Evolutionary conservation across 306 rosid genomes (phyloP), one percentile per base, ranked within the genome.

Genomic region (Luffa acutangula): DNA sequence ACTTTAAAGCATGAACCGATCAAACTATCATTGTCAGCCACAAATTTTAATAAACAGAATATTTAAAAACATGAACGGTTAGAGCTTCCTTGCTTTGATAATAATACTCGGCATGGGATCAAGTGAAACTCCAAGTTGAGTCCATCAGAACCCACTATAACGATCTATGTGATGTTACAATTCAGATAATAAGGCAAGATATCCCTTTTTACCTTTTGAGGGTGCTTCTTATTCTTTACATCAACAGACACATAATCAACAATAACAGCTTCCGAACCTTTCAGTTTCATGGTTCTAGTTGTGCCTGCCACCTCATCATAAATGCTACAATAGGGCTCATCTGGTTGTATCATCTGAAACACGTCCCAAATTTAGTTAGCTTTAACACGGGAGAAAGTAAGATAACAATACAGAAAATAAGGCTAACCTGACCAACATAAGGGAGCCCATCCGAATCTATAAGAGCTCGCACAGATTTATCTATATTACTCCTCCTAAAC

Each of bases 381-480:
- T 70, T 21, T 62, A 63, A 56, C 37, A 49, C 9, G 41, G 52
- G 7, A 18, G 12, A 57, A 78, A 49, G 67, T 6, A 31, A 70
- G 77, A 53, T 45, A 46, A 48, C 33, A 78, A 78, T 80, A 76
- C 45, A 54, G 69, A 62, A 66, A 15, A 17, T 5, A 51, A 72
- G 66, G 70, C 91, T 82, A 85, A 95, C 99, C 99, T 95, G 99
- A 79, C 99, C 99, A 88, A 95, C 97, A 85, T 89, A 87, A 71
- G 99, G 99, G 77, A 95, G 99, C 76, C 99, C 99, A 86, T 95
- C 99, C 43, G 91, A 85, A 86, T 93, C 99, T 13, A 95, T 81
- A 3, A 73, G 64, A 57, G 87, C 69, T 84, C 59, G 83, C 78
- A 48, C 72, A 15, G 84, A 78, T 72, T 80, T 91, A 39, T 89